Base-by-base conservation (phyloP, 306 rosid genomes). In the Acacia confusa region DNA sequence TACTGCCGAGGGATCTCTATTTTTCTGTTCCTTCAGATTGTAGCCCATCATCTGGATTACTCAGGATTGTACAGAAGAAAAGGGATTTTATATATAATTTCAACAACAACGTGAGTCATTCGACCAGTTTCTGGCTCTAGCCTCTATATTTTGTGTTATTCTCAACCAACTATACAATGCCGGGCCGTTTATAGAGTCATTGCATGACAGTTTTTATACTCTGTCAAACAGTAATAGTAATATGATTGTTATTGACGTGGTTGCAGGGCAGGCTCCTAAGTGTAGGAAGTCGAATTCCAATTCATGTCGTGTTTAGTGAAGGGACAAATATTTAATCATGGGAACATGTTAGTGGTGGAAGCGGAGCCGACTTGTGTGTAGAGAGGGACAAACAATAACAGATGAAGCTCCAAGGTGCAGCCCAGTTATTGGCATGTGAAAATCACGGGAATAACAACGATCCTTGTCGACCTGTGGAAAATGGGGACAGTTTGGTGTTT, bases 1-100 rank as follows among this genome's bases (percentile, higher is more conserved):
- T 44, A 8, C 78, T 66, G 70, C 36, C 82, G 27, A 61, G 53
- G 78, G 74, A 70, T 43, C 24, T 73, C 6, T 75, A 66, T 75
- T 79, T 32, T 44, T 78, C 50, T 69, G 69, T 76, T 68, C 70
- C 20, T 47, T 66, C 52, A 27, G 22, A 73, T 45, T n/a, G 74
- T 81, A 55, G 22, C 52, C 71, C 53, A 6, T 58, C 43, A 77
- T 77, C 65, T 38, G 70, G 52, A 66, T 34, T 45, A 15, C 32
- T 77, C 25, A 72, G 53, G 27, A 73, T 72, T 69, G 63, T 70
- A 64, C 66, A 7, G 1, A 34, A 52, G 36, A 36, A 65, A 45
- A 67, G 0, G 36, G 36, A 28, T 11, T 57, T 8, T 73, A 14
- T 36, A 43, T 10, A 27, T 11, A 25, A 30, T 63, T 38, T 64